Evolutionary conservation across 1,284 basidiomycete species (phyloP).

Genomic region (Sporisorium graminicola): DNA sequence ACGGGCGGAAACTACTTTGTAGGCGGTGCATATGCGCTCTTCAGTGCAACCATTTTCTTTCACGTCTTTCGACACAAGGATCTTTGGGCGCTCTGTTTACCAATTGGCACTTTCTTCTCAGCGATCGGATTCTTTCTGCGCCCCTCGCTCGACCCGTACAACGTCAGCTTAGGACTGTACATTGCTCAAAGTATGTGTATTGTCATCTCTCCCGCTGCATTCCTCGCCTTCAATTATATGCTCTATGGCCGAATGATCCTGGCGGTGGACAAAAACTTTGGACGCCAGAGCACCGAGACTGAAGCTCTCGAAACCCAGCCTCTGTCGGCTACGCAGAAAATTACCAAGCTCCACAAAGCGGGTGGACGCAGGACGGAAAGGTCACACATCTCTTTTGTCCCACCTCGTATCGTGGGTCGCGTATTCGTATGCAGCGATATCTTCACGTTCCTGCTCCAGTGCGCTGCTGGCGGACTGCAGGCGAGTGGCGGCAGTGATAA

Average conservation of each 20-base stretch:
- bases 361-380: conserved; percentile 36
- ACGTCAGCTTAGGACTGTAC: conserved; percentile 37
- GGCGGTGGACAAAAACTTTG: conserved; percentile 41
- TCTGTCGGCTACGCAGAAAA: conserved; percentile 21
- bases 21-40: conserved; percentile 34
- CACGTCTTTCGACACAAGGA: conserved; percentile 35
- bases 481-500: conserved; percentile 27
- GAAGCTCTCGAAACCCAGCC: conserved; percentile 25
- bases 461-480: conserved; percentile 50
- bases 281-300: conserved; percentile 17
- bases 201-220: conserved; percentile 54
- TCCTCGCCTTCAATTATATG: conserved; percentile 62
- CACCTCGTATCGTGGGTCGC: conserved; percentile 52
- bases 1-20: conserved; percentile 44
- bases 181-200: conserved; percentile 50
- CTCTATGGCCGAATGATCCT: conserved; percentile 52
- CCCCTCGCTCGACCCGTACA: conserved; percentile 24
- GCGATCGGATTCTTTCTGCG: conserved; percentile 46
- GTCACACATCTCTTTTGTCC: conserved; percentile 48
- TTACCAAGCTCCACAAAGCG: conserved; percentile 37
- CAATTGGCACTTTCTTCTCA: conserved; percentile 47
- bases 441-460: conserved; percentile 60
- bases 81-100: conserved; percentile 55
- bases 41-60: conserved; percentile 22
- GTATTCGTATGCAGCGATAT: conserved; percentile 66